Percentiles rank a stretch among this genome's conserved stretches.
phyloP scores from a whole-genome alignment of 176 grass and related monocot genomes.

The Eleusine coracana region DNA sequence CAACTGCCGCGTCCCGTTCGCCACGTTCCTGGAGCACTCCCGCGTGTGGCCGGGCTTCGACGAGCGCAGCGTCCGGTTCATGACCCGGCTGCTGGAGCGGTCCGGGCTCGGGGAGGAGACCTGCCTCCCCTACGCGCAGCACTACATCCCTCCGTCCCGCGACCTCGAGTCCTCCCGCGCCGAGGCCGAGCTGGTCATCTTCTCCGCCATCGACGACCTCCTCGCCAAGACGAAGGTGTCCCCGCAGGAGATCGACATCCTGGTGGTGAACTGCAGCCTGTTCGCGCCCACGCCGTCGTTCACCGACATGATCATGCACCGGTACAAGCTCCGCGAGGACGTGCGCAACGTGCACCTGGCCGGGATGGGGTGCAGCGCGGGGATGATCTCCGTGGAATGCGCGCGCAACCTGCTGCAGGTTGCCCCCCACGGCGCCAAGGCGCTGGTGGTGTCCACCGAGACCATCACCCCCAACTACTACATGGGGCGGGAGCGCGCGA shows the following conservation, averaged over 20 bases:
- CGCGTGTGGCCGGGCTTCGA: slow-evolving; percentile 64
- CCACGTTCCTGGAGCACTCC: slow-evolving; percentile 71
- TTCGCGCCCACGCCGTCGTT: slow-evolving; percentile 66
- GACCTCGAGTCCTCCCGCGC: slow-evolving; percentile 60
- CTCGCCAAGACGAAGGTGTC: slow-evolving; percentile 53
- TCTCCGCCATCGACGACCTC: slow-evolving; percentile 79
- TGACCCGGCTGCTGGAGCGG: slow-evolving; percentile 62
- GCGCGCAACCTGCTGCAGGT: slow-evolving; percentile 65
- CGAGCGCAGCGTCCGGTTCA: slow-evolving; percentile 76
- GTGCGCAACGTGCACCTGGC: slow-evolving; percentile 61
- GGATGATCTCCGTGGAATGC: slow-evolving; percentile 56
- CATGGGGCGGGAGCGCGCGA: slow-evolving; percentile 59
- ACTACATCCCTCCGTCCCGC: slow-evolving; percentile 66
- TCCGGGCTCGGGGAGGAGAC: slow-evolving; percentile 81
- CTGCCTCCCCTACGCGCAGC: slow-evolving; percentile 70
- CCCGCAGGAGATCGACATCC: slow-evolving; percentile 51
- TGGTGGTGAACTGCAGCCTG: slow-evolving; percentile 66
- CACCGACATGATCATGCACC: slow-evolving; percentile 60
- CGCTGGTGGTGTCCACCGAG: slow-evolving; percentile 67
- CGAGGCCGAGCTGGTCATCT: slow-evolving; percentile 65
- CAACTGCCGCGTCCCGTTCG: slow-evolving; percentile 69
- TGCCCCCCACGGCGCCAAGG: slow-evolving; percentile 35
- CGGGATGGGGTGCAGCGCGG: slow-evolving; percentile 74
- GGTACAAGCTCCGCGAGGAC: slow-evolving; percentile 52
- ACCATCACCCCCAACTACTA: slow-evolving; percentile 69